These are phyloP conservation scores for Helminthosporium solani DNA, from an alignment of 2,329 filamentous ascomycete species.

Conservation along the genomic window DNA sequence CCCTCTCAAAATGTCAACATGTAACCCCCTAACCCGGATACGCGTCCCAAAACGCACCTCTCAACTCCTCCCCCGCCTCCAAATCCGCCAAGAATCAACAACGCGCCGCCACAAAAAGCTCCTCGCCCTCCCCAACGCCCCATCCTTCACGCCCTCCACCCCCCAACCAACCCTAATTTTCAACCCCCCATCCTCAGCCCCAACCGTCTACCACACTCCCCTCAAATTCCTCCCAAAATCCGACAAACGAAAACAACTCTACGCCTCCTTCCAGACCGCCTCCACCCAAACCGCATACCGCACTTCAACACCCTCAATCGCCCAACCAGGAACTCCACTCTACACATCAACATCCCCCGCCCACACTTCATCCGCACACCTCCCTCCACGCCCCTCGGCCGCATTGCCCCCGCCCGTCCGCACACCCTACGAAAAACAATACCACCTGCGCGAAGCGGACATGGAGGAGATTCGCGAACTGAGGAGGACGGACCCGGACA, in stretches of 20 bases:
- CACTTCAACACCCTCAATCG: conserved; percentile 23
- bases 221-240: conserved; percentile 62
- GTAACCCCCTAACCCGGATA: conserved; percentile 31
- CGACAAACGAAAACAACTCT: conserved; percentile 56
- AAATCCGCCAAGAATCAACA: conserved; percentile 47
- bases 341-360: conserved; percentile 24
- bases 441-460: conserved; percentile 59
- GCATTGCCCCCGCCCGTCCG: conserved; percentile 53
- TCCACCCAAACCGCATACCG: conserved; percentile 23
- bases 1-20: conserved; percentile 34
- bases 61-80: conserved; percentile 27
- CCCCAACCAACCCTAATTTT: conserved; percentile 48
- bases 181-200: conserved; percentile 65
- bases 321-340: conserved; percentile 34
- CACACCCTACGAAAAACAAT: conserved; percentile 57
- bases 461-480: conserved; percentile 61
- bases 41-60: conserved; percentile 16
- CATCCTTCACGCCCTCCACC: conserved; percentile 42
- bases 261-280: conserved; percentile 36
- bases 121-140: conserved; percentile 47
- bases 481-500: conserved; percentile 55
- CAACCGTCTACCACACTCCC: conserved; percentile 65
- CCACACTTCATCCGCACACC: conserved; percentile 27
- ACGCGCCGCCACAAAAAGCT: conserved; percentile 50
- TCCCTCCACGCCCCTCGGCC: conserved; percentile 28